These are phyloP conservation scores for Metschnikowia peoriensis DNA, from an alignment of 805 yeast species.

Conservation along the genomic window DNA sequence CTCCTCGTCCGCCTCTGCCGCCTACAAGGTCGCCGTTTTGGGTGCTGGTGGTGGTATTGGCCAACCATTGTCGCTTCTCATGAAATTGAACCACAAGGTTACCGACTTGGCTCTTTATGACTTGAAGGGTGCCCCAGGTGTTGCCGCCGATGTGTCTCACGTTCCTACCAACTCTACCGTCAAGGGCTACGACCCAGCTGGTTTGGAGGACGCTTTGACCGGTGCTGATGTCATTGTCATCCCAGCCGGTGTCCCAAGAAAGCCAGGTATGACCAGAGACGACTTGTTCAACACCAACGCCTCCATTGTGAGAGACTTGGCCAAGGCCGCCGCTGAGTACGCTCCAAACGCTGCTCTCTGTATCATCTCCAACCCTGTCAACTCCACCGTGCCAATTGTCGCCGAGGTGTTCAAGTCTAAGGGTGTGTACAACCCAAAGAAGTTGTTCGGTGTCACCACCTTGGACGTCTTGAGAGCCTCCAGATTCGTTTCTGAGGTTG, in stretches of 20 bases:
- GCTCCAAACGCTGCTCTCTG: conserved; percentile 82
- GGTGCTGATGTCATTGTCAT: conserved; percentile 85
- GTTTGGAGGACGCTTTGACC: conserved; percentile 64
- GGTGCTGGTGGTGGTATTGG: conserved; percentile 97
- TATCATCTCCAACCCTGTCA: conserved; percentile 92
- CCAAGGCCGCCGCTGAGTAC: conserved; percentile 76
- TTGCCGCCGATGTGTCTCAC: conserved; percentile 94
- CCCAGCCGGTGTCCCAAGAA: conserved; percentile 98
- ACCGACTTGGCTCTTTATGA: conserved; percentile 85
- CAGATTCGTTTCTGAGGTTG: conserved; percentile 70
- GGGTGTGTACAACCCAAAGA: conserved; percentile 89
- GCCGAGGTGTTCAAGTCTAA: conserved; percentile 84
- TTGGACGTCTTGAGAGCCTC: conserved; percentile 88
- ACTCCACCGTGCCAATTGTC: conserved; percentile 96
- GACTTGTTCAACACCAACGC: conserved; percentile 96
- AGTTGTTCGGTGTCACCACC: conserved; percentile 94
- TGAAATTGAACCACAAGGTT: conserved; percentile 86
- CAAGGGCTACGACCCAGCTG: conserved; percentile 83
- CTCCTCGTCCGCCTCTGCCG: conserved; percentile 62
- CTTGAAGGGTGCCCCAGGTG: conserved; percentile 92
- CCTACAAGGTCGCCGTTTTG: conserved; percentile 71
- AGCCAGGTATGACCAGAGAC: conserved; percentile 99
- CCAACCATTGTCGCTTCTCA: conserved; percentile 56
- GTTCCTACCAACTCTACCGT: conserved; percentile 90
- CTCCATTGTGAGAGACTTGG: conserved; percentile 89